Conservation (phyloP, 2,329 filamentous ascomycete genomes). For the Aspergillus tamarii region DNA sequence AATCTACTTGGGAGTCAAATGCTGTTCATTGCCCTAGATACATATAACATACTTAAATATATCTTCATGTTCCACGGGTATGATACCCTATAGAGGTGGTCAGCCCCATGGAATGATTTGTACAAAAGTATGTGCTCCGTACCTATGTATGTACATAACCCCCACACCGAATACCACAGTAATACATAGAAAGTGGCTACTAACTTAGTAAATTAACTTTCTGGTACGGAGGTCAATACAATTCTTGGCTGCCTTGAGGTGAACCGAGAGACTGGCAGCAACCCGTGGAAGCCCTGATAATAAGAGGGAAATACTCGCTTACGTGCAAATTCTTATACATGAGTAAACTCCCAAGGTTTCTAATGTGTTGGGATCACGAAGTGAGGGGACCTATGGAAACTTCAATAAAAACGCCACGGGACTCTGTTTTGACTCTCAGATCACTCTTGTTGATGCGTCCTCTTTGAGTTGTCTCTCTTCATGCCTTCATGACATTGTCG, state of each 20-base stretch:
- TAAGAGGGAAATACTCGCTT: background rate
- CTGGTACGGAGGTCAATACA: background rate
- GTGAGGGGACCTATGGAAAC: slow-evolving; percentile 14
- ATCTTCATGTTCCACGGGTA: background rate
- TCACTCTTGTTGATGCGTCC: background rate
- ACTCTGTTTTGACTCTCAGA: background rate
- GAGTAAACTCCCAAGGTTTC: slow-evolving; percentile 1
- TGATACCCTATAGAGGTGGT: background rate
- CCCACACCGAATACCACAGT: background rate
- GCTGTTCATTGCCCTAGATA: background rate
- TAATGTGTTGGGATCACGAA: slow-evolving; percentile 5
- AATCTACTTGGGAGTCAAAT: background rate
- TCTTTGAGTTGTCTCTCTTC: background rate
- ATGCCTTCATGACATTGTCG: slow-evolving; percentile 3
- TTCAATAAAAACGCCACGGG: slow-evolving; percentile 20
- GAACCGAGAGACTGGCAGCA: background rate
- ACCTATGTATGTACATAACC: background rate
- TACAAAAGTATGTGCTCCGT: background rate
- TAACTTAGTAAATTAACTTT: background rate
- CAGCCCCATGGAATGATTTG: background rate
- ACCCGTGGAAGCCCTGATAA: background rate
- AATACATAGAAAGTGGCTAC: background rate
- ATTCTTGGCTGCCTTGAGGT: slow-evolving; percentile 1
- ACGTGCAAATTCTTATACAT: background rate
- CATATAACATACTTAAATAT: background rate